Base-by-base conservation (phyloP, 345 rosid species). In the Diplotaxis tenuifolia region DNA sequence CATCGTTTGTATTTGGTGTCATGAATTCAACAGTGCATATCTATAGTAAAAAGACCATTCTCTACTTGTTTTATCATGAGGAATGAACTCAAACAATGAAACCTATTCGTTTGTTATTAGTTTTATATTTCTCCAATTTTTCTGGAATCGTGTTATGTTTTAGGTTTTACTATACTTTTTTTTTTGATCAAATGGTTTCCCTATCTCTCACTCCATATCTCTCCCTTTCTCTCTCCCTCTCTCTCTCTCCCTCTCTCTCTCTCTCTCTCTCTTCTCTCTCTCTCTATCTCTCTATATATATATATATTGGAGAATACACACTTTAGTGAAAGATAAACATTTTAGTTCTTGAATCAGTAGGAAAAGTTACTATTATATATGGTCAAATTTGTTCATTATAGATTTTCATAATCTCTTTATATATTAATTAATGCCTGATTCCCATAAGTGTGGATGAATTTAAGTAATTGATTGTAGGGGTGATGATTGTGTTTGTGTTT, bases 391-490 rank as follows among this genome's bases (percentile, higher is more conserved):
- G 25, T 28, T 40, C 16, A 36, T 32, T 59, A 3, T 49, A 32
- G 49, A 60, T 67, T 50, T 61, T 38, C 16, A 27, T 28, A 60
- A n/a, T 16, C 52, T 73, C 22, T 56, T 20, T 53, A 60, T 38
- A 36, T 38, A 59, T 32, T 12, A 15, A 59, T 32, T 12, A 15
- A 15, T 22, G n/a, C 36, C 10, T 75, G 63, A 59, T 32, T 68
- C 68, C 68, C 45, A 61, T 23, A 15, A 74, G 60, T 21, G 36
- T 70, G 71, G 70, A 63, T 75, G 62, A 69, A 75, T 31, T 29
- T 70, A 31, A 55, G 12, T 54, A 14, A 28, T 52, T 50, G n/a
- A n/a, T 68, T 61, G 64, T 68, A 60, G 36, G 38, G 32, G 19
- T 6, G 20, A 75, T 52, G 69, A 42, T 68, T 62, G 40, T 50